A percentile compares a stretch with the other conserved stretches of the same genome.
Evolutionary conservation across 176 grass and related monocot genomes (phyloP).

Genomic region (Elymus sibiricus): DNA sequence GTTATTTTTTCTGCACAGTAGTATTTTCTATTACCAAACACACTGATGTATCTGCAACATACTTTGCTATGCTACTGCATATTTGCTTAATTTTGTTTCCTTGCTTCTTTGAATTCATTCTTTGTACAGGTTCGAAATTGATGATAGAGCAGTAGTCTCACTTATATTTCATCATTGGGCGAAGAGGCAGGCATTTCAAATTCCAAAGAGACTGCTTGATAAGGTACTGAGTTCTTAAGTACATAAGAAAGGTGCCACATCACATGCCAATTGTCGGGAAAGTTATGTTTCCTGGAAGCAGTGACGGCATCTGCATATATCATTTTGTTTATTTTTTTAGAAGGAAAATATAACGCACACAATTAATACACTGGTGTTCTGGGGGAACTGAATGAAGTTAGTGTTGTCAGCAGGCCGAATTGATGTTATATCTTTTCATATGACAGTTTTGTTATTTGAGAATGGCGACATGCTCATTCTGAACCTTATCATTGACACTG

Average conservation of each 20-base stretch:
- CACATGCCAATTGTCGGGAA: neutral
- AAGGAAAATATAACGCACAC: neutral
- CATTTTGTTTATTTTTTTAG: neutral
- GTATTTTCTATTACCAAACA: neutral
- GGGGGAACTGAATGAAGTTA: neutral
- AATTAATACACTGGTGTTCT: neutral
- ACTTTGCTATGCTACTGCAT: neutral
- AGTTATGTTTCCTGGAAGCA: neutral
- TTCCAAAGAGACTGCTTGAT: conserved; percentile 74
- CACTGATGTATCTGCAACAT: neutral
- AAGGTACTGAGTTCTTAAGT: conserved; percentile 31
- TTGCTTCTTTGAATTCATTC: neutral
- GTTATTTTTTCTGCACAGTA: neutral
- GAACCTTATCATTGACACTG: conserved; percentile 3
- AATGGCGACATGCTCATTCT: neutral
- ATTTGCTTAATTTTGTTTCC: neutral
- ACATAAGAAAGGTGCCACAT: neutral
- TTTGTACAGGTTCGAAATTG: conserved; percentile 62
- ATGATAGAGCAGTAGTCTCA: conserved; percentile 64
- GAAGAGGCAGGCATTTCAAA: conserved; percentile 74
- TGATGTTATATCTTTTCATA: neutral
- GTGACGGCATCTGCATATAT: neutral
- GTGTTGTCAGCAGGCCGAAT: neutral
- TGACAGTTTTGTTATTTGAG: neutral
- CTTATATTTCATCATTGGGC: conserved; percentile 83